These are phyloP conservation scores for Fusarium chlamydosporum DNA, from an alignment of 2,329 filamentous ascomycete genomes.

Conservation along the genomic window DNA sequence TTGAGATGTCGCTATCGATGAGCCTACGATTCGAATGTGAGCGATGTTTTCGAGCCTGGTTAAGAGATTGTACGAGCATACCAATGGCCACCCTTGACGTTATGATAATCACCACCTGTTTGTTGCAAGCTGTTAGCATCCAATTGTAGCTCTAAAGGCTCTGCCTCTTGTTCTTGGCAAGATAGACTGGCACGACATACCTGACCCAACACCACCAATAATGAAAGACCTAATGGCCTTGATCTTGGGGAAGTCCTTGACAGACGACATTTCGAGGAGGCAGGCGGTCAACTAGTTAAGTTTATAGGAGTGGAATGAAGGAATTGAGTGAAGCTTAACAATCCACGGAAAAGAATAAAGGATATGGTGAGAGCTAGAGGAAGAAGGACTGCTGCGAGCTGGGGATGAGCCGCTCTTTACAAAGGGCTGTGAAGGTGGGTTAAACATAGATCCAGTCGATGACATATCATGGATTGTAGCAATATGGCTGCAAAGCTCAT, in stretches of 20 bases:
- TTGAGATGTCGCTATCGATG: slow-evolving; percentile 92
- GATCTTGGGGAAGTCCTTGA: slow-evolving; percentile 78
- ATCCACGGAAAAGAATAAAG: slow-evolving; percentile 4
- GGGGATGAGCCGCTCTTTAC: slow-evolving; percentile 41
- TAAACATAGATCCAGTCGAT: slow-evolving; percentile 28
- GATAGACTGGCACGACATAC: slow-evolving; percentile 31
- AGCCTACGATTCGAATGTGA: slow-evolving; percentile 72
- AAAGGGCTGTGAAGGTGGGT: slow-evolving; percentile 38
- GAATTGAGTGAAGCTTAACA: neutral
- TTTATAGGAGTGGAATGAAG: neutral
- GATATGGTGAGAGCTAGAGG: slow-evolving; percentile 5
- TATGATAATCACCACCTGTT: slow-evolving; percentile 88
- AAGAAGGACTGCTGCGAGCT: slow-evolving; percentile 12
- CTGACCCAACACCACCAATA: slow-evolving; percentile 61
- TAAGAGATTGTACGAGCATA: slow-evolving; percentile 51
- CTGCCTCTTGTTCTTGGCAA: neutral
- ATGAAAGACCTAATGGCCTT: slow-evolving; percentile 81
- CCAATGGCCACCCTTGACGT: slow-evolving; percentile 83
- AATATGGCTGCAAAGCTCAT: slow-evolving; percentile 15
- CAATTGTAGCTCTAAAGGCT: neutral
- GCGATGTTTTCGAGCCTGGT: slow-evolving; percentile 2
- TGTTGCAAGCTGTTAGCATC: slow-evolving; percentile 10
- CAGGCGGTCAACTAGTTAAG: neutral
- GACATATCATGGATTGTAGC: slow-evolving; percentile 25
- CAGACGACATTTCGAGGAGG: slow-evolving; percentile 60